These are phyloP conservation scores for Pythium phragmitis DNA, from an alignment of 352 stramenopile species.

Conservation along the genomic window DNA sequence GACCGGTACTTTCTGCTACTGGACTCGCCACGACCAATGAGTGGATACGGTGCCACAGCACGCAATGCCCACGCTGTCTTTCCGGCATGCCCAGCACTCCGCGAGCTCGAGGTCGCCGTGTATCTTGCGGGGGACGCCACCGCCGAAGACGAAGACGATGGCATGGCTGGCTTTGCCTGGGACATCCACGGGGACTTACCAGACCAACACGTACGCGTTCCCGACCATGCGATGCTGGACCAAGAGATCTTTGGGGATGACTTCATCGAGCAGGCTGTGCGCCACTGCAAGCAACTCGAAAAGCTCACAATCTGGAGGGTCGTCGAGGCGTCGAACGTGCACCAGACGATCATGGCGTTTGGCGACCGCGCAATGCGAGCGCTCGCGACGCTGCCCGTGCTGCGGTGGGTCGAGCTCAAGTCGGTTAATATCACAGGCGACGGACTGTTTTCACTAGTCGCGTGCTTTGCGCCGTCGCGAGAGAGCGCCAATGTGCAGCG, in stretches of 20 bases:
- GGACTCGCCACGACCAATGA: neutral
- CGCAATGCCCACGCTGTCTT: conserved; percentile 10
- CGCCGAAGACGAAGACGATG: conserved; percentile 10
- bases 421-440: conserved; percentile 20
- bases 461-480: conserved; percentile 5
- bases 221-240: conserved; percentile 10
- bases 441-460: conserved; percentile 12
- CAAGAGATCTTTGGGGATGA: conserved; percentile 29
- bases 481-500: conserved; percentile 1
- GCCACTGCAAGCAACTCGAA: too few relatives aligned
- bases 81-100: conserved; percentile 14
- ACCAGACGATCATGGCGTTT: too few relatives aligned
- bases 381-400: conserved; percentile 11
- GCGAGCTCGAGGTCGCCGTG: conserved; percentile 10
- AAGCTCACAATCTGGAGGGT: too few relatives aligned
- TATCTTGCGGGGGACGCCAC: conserved; percentile 13
- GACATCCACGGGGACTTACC: neutral
- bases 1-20: conserved; percentile 7
- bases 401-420: conserved; percentile 23
- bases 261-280: conserved; percentile 15
- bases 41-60: conserved; percentile 9
- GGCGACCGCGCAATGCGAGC: conserved; percentile 4
- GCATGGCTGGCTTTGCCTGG: conserved; percentile 1
- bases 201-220: neutral
- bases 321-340: too few relatives aligned